phyloP scores from a whole-genome alignment of 2,329 filamentous ascomycete species.

The Xylaria arbuscula region DNA sequence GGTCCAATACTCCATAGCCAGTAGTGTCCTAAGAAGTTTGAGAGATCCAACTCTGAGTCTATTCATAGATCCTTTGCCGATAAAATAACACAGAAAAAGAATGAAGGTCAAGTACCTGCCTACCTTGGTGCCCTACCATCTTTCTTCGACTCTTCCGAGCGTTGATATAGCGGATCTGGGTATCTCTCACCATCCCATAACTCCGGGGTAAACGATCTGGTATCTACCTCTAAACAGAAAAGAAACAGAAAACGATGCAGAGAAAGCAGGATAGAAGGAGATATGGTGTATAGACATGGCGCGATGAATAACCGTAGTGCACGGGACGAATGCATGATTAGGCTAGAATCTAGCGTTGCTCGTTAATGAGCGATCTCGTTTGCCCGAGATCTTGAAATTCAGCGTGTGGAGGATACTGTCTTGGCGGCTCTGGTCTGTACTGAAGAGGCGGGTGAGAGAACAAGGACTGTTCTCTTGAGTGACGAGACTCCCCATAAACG shows the following conservation, averaged over 20 bases:
- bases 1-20: too few relatives aligned
- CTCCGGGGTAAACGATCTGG: neutral
- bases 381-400: neutral
- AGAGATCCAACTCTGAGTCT: too few relatives aligned
- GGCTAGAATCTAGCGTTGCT: neutral
- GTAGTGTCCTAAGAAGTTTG: too few relatives aligned
- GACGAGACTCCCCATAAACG: neutral
- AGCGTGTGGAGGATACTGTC: too few relatives aligned
- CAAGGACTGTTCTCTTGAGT: too few relatives aligned
- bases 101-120: neutral
- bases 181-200: slow-evolving; percentile 20
- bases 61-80: too few relatives aligned
- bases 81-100: neutral
- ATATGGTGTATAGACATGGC: neutral
- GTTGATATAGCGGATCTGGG: slow-evolving; percentile 27
- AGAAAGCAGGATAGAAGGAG: too few relatives aligned
- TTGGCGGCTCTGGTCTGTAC: neutral
- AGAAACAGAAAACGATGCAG: neutral
- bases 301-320: neutral
- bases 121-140: neutral
- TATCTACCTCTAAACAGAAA: neutral
- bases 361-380: neutral
- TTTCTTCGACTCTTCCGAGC: neutral
- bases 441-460: too few relatives aligned
- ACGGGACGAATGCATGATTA: neutral